phyloP scores from a whole-genome alignment of 768 basidiomycete species.

The Asterophora parasitica region DNA sequence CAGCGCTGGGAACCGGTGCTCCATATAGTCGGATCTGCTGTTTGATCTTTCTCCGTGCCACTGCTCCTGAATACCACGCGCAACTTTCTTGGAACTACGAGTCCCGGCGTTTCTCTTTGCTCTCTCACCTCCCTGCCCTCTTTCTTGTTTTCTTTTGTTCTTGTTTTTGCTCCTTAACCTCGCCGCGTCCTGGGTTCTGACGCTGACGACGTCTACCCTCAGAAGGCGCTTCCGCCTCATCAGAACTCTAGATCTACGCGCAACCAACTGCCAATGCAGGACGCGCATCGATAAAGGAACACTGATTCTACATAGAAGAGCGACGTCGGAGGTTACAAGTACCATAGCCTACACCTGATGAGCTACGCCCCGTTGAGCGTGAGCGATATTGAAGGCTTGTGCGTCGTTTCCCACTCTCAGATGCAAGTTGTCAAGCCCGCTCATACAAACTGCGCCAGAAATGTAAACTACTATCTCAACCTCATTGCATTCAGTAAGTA shows the following conservation, averaged over 20 bases:
- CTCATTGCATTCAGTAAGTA: conserved; percentile 10
- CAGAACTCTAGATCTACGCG: not conserved
- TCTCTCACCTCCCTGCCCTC: not conserved
- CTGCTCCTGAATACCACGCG: not conserved
- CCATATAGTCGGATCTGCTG: no score
- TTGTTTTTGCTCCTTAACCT: no score
- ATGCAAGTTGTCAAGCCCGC: no score
- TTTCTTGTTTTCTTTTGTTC: no score
- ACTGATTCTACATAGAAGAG: not conserved
- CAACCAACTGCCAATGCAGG: not conserved
- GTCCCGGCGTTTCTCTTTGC: not conserved
- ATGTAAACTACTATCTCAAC: conserved; percentile 5
- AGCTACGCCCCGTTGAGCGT: conserved; percentile 5
- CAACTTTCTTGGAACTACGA: no score
- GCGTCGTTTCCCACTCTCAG: not conserved
- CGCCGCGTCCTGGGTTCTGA: not conserved
- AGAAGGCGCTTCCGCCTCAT: not conserved
- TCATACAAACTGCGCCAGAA: not conserved
- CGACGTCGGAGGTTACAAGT: not conserved
- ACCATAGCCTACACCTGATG: not conserved
- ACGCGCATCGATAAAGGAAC: not conserved
- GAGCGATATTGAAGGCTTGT: conserved; percentile 5
- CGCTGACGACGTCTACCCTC: not conserved
- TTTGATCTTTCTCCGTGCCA: no score
- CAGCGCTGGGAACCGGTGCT: no score